phyloP scores from a whole-genome alignment of 768 basidiomycete genomes.

The Tricholomella constricta region DNA sequence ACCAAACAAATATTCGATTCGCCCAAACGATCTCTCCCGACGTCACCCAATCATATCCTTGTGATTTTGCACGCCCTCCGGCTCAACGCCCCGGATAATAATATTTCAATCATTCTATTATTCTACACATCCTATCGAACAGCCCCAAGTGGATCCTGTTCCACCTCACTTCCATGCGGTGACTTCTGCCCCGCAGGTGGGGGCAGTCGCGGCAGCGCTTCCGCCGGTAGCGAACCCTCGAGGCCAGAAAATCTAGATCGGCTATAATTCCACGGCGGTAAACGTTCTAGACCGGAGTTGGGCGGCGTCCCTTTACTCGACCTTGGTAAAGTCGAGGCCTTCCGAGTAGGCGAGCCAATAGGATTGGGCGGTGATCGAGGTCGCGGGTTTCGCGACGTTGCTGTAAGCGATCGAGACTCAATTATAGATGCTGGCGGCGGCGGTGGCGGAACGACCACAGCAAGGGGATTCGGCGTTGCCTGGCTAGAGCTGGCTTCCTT shows the following conservation, averaged over 20 bases:
- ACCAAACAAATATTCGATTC: slow-evolving; percentile 19
- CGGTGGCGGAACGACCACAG: slow-evolving; percentile 32
- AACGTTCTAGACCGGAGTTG: slow-evolving; percentile 27
- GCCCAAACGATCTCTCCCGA: slow-evolving; percentile 34
- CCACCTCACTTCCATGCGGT: slow-evolving; percentile 15
- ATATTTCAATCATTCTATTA: neutral
- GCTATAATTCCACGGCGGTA: slow-evolving; percentile 56
- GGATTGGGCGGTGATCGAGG: slow-evolving; percentile 16
- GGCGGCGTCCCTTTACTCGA: slow-evolving; percentile 4
- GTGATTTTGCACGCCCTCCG: slow-evolving; percentile 34
- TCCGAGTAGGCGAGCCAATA: slow-evolving; percentile 13
- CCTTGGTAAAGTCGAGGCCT: slow-evolving; percentile 4
- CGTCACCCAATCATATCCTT: slow-evolving; percentile 39
- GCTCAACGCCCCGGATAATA: slow-evolving; percentile 17
- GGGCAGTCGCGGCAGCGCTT: slow-evolving; percentile 52
- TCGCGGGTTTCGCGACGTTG: slow-evolving; percentile 20
- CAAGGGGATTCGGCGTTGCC: neutral
- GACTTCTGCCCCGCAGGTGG: slow-evolving; percentile 32
- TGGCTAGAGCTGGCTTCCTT: slow-evolving; percentile 5
- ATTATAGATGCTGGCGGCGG: slow-evolving; percentile 37
- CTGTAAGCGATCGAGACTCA: slow-evolving; percentile 35
- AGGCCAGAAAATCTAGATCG: slow-evolving; percentile 47
- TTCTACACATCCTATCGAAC: slow-evolving; percentile 2
- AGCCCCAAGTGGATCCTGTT: slow-evolving; percentile 45
- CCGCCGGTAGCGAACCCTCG: slow-evolving; percentile 32